Percentiles rank a stretch among this genome's conserved stretches.
Evolutionary conservation across 805 yeast species (phyloP).

Genomic region (Candida stauntonica): DNA sequence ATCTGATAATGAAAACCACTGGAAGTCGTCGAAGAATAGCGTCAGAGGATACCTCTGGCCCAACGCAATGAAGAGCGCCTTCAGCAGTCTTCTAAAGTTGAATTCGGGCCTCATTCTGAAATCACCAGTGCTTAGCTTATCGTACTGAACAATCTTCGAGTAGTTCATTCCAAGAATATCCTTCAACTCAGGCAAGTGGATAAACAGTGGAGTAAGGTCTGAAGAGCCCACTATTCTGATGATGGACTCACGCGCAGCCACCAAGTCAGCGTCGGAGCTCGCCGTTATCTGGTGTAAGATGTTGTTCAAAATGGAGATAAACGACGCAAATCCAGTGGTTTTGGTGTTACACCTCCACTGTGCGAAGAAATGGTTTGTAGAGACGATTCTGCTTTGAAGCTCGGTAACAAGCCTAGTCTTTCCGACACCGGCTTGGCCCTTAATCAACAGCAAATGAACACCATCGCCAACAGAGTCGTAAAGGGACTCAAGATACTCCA

Average conservation of each 20-base stretch:
- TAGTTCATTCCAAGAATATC: slow-evolving; percentile 41
- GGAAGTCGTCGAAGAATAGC: slow-evolving; percentile 42
- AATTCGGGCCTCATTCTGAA: slow-evolving; percentile 34
- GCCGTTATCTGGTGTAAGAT: slow-evolving; percentile 39
- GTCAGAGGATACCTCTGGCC: slow-evolving; percentile 38
- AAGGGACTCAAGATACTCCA: slow-evolving; percentile 21
- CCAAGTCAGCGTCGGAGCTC: slow-evolving; percentile 31
- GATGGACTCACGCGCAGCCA: slow-evolving; percentile 38
- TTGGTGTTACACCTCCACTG: slow-evolving; percentile 28
- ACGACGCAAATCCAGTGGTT: slow-evolving; percentile 34
- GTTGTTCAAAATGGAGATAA: slow-evolving; percentile 35
- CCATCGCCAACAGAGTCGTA: slow-evolving; percentile 21
- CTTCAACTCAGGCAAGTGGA: slow-evolving; percentile 41
- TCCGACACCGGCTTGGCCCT: slow-evolving; percentile 44
- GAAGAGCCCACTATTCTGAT: slow-evolving; percentile 32
- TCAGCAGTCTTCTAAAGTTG: slow-evolving; percentile 38
- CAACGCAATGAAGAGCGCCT: slow-evolving; percentile 37
- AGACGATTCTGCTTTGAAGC: slow-evolving; percentile 32
- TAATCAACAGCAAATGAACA: slow-evolving; percentile 30
- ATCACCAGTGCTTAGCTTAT: slow-evolving; percentile 8
- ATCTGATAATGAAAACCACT: slow-evolving; percentile 36
- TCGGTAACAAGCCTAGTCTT: slow-evolving; percentile 40
- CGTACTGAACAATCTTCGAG: slow-evolving; percentile 22
- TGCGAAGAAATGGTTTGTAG: slow-evolving; percentile 29
- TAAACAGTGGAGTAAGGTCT: slow-evolving; percentile 38